Percentiles rank a stretch among this genome's conserved stretches.
These are phyloP conservation scores for Parastagonospora nodorum DNA, from an alignment of 2,329 filamentous ascomycete genomes.

Conservation along the genomic window DNA sequence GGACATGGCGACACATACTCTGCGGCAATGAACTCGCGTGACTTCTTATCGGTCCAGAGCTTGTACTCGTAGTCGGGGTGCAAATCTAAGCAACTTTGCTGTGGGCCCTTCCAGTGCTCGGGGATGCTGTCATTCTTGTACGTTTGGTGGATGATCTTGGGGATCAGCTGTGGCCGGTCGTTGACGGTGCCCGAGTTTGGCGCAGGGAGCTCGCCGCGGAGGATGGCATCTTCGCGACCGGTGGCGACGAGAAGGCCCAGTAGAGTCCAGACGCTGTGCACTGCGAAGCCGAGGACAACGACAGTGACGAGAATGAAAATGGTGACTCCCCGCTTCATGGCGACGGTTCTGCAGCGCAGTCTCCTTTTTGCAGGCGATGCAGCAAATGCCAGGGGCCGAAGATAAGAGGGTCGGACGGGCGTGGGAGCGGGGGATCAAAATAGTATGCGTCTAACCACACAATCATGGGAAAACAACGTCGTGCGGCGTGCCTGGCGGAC, in stretches of 20 bases:
- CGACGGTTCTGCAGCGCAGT: slow-evolving; percentile 29
- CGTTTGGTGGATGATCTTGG: slow-evolving; percentile 79
- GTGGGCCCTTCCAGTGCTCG: slow-evolving; percentile 66
- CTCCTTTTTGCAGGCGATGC: slow-evolving; percentile 28
- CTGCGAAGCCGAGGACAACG: slow-evolving; percentile 65
- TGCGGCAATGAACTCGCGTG: slow-evolving; percentile 71
- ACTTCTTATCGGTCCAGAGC: slow-evolving; percentile 76
- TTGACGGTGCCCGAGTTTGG: slow-evolving; percentile 65
- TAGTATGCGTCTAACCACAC: slow-evolving; percentile 9
- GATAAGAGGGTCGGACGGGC: not conserved
- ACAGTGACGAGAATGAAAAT: slow-evolving; percentile 70
- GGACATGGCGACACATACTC: slow-evolving; percentile 50
- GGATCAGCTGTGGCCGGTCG: slow-evolving; percentile 65
- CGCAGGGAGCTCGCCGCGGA: slow-evolving; percentile 67
- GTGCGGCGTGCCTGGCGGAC: too few relatives aligned
- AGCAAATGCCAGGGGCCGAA: not conserved
- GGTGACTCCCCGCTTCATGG: slow-evolving; percentile 64
- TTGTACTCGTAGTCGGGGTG: slow-evolving; percentile 77
- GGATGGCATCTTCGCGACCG: slow-evolving; percentile 69
- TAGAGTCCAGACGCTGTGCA: slow-evolving; percentile 72
- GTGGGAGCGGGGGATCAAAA: slow-evolving; percentile 11
- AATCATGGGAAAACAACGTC: slow-evolving; percentile 8
- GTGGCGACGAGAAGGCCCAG: slow-evolving; percentile 72
- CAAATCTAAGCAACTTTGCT: slow-evolving; percentile 68
- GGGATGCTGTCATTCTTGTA: slow-evolving; percentile 74